Percentiles rank a stretch among this genome's conserved stretches.
These are phyloP conservation scores for Colletotrichum sp. DNA, from an alignment of 2,329 filamentous ascomycete species.

Conservation along the genomic window DNA sequence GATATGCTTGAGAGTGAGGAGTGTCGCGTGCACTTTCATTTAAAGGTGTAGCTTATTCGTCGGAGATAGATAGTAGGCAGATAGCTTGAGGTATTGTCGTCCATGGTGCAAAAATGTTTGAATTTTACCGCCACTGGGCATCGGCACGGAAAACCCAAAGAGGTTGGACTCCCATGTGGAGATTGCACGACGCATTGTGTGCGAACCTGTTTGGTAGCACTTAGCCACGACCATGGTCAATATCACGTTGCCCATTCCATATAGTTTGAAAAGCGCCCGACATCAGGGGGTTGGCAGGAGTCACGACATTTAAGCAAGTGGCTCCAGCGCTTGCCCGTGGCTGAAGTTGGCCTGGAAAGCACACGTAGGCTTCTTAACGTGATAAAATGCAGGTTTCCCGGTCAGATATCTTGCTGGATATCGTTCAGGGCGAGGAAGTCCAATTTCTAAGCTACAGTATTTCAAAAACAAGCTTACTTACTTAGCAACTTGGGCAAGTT, in stretches of 20 bases:
- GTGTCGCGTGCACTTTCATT: no score
- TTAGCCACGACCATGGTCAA: neutral
- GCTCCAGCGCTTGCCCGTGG: no score
- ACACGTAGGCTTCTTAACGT: no score
- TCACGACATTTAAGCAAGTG: no score
- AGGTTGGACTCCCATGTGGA: neutral
- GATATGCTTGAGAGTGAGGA: neutral
- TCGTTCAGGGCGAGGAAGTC: accelerated
- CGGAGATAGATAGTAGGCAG: neutral
- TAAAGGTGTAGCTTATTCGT: neutral
- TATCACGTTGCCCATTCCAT: neutral
- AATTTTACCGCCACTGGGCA: neutral
- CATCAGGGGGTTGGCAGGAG: neutral
- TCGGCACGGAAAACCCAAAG: neutral
- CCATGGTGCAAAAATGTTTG: neutral
- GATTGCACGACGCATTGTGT: neutral
- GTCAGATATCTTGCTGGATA: no score
- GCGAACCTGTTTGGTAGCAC: neutral
- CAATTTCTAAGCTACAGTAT: no score
- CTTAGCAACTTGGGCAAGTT: no score
- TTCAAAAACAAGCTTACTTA: no score
- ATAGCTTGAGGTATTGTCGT: neutral
- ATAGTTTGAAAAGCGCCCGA: neutral
- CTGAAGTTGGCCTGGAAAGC: no score
- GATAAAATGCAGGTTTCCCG: no score